These are phyloP conservation scores for Candida qinlingensis DNA, from an alignment of 805 yeast genomes.

Conservation along the genomic window DNA sequence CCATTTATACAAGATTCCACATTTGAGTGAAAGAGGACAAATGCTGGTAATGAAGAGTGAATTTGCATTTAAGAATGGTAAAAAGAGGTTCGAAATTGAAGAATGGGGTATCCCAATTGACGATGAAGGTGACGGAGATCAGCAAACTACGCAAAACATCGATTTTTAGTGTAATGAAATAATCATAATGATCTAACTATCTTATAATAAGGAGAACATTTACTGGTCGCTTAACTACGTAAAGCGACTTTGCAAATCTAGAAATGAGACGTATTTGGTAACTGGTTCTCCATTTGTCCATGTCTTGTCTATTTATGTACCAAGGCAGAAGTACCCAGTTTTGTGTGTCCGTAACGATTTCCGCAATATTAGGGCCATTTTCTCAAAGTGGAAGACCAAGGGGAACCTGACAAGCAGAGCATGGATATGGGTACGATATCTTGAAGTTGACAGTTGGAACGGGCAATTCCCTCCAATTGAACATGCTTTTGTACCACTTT, in stretches of 20 bases:
- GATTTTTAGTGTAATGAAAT: slow-evolving; percentile 12
- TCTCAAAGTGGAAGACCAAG: not conserved
- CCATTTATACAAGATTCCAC: slow-evolving; percentile 68
- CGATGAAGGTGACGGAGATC: slow-evolving; percentile 38
- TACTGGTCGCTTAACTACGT: too few relatives aligned
- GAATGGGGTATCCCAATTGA: slow-evolving; percentile 98
- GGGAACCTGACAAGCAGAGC: too few relatives aligned
- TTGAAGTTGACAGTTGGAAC: too few relatives aligned
- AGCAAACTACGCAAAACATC: slow-evolving; percentile 21
- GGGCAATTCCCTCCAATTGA: not conserved
- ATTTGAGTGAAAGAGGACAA: slow-evolving; percentile 67
- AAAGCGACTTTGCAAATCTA: not conserved
- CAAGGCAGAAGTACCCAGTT: too few relatives aligned
- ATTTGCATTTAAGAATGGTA: slow-evolving; percentile 80
- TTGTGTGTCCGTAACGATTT: not conserved
- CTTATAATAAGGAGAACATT: too few relatives aligned
- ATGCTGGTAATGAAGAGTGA: slow-evolving; percentile 75
- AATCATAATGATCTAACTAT: too few relatives aligned
- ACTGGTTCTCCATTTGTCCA: not conserved
- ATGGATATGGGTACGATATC: too few relatives aligned
- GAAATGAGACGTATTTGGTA: not conserved
- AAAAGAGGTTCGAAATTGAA: slow-evolving; percentile 78
- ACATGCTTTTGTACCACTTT: not conserved
- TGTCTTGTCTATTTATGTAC: not conserved
- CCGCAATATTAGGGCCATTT: not conserved